Conservation (phyloP, 495 filamentous ascomycete genomes). For the Chaetomium tenue region DNA sequence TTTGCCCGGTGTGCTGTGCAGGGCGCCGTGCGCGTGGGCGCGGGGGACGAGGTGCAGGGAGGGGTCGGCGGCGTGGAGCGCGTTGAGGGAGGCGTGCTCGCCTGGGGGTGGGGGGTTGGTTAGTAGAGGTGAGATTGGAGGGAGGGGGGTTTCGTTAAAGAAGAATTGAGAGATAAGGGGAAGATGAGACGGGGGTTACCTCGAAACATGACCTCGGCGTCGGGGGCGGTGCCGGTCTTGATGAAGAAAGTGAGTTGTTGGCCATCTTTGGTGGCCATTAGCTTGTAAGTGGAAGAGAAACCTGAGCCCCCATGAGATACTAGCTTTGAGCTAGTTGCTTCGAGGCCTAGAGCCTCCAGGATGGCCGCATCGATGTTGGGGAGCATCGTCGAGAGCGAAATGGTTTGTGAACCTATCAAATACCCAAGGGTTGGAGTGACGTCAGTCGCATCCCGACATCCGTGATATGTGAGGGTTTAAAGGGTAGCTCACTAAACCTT, state of each 20-base stretch:
- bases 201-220: conserved; percentile 74
- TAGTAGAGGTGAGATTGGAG: background rate
- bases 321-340: conserved; percentile 57
- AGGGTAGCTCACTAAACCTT: background rate
- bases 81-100: conserved; percentile 80
- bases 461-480: background rate
- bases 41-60: conserved; percentile 76
- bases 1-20: conserved; percentile 49
- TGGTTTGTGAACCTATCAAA: background rate
- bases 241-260: conserved; percentile 69
- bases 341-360: conserved; percentile 63
- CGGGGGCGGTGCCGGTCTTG: conserved; percentile 66
- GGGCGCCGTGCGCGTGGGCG: conserved; percentile 65
- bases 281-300: conserved; percentile 70
- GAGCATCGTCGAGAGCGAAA: conserved; percentile 9
- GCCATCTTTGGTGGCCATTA: conserved; percentile 53
- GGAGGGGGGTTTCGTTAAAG: background rate
- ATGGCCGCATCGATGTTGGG: conserved; percentile 55
- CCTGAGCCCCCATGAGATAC: conserved; percentile 65
- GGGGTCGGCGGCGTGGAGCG: conserved; percentile 68
- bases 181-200: conserved; percentile 32
- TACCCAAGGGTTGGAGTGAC: background rate
- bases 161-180: background rate
- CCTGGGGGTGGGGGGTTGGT: conserved; percentile 44
- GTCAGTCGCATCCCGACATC: background rate